A percentile compares a stretch with the other conserved stretches of the same genome.
Evolutionary conservation across 2,329 filamentous ascomycete genomes (phyloP).

Genomic region (Aspergillus brasiliensis): DNA sequence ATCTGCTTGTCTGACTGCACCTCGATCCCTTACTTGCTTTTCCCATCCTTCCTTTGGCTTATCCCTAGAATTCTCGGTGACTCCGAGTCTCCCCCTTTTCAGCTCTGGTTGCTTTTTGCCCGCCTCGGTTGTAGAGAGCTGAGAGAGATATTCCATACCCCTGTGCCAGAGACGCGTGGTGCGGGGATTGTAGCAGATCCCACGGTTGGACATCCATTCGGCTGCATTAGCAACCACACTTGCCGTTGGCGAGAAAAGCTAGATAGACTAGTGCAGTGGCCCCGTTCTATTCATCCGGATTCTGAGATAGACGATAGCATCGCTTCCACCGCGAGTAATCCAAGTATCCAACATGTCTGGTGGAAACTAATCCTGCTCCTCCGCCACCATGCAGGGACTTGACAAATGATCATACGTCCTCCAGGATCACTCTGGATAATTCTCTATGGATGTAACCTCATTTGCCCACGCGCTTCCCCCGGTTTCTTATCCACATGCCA

Average conservation of each 20-base stretch:
- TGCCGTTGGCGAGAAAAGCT: neutral
- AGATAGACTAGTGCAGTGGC: neutral
- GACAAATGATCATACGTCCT: neutral
- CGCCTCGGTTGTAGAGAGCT: neutral
- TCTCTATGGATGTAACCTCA: neutral
- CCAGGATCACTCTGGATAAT: no score
- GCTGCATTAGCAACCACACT: neutral
- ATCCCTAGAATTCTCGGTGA: neutral
- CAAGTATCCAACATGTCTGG: no score
- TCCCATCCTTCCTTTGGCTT: neutral
- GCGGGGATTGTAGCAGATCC: neutral
- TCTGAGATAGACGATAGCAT: neutral
- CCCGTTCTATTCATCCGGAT: neutral
- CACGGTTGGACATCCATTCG: neutral
- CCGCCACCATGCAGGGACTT: neutral
- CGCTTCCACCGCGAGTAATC: neutral
- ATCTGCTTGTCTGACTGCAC: neutral
- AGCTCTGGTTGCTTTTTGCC: neutral
- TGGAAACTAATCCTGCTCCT: neutral
- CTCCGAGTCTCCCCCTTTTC: neutral
- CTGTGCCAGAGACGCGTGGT: neutral
- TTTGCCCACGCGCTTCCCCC: neutral
- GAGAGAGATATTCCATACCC: neutral
- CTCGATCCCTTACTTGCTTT: neutral
- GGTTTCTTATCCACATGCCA: neutral